These are phyloP conservation scores for Parathielavia hyrcaniae DNA, from an alignment of 495 filamentous ascomycete species.

Conservation along the genomic window DNA sequence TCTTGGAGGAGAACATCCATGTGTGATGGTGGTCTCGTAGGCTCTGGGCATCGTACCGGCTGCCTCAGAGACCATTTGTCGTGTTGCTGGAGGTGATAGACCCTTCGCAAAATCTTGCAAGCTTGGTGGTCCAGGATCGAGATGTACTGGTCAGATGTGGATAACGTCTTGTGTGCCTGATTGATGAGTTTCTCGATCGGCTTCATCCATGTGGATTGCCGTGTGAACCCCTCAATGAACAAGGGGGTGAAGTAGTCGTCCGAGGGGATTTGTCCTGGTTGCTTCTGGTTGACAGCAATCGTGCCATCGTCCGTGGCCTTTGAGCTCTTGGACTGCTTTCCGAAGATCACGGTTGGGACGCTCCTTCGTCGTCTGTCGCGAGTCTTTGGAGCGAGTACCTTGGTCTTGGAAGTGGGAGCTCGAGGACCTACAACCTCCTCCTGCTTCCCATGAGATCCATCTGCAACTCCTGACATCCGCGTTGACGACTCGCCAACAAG, in stretches of 20 bases:
- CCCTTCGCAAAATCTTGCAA: slow-evolving; percentile 70
- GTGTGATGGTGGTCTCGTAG: slow-evolving; percentile 64
- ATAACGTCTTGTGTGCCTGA: slow-evolving; percentile 74
- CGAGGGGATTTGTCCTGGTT: slow-evolving; percentile 36
- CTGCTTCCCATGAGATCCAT: neutral
- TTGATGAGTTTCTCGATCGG: slow-evolving; percentile 62
- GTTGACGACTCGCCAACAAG: neutral
- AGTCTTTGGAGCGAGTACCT: slow-evolving; percentile 50
- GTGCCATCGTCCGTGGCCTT: slow-evolving; percentile 27
- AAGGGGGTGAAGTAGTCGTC: slow-evolving; percentile 78
- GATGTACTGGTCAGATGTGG: slow-evolving; percentile 67
- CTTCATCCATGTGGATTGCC: slow-evolving; percentile 52
- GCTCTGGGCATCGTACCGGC: slow-evolving; percentile 70
- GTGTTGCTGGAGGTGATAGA: slow-evolving; percentile 81
- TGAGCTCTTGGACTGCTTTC: slow-evolving; percentile 45
- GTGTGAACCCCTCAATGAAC: slow-evolving; percentile 64
- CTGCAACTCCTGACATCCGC: neutral
- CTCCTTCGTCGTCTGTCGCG: slow-evolving; percentile 60
- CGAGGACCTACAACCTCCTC: slow-evolving; percentile 18
- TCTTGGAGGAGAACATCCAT: slow-evolving; percentile 82
- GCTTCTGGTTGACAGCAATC: slow-evolving; percentile 31
- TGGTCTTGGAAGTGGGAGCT: slow-evolving; percentile 40
- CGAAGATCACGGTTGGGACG: slow-evolving; percentile 75
- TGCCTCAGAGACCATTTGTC: slow-evolving; percentile 90
- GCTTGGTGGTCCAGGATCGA: slow-evolving; percentile 78